Base-by-base conservation (phyloP, 805 yeast species). In the Cyberlindnera petersonii region DNA sequence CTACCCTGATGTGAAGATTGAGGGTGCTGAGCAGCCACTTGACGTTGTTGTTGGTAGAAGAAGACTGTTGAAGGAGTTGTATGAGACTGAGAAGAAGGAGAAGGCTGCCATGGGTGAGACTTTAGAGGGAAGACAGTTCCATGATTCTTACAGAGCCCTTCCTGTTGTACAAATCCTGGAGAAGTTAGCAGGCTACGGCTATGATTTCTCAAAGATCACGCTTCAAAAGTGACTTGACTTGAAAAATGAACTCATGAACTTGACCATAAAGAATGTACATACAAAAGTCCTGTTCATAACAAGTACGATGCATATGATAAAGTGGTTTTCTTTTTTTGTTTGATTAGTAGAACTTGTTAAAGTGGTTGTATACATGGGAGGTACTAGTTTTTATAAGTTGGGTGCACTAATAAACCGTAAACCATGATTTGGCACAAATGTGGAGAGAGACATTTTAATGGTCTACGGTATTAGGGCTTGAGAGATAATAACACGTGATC, bases 41-140 rank as follows among this genome's bases (percentile, higher is more conserved):
- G 66, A 73, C 39, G 57, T 87, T 37, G 67, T 65, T 4, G 79
- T 74, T 29, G 91, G 93, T 31, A 79, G 79, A 61, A 74, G 84
- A 57, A 75, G 69, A 53, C 65, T 87, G 35, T 59, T 85, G 42
- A 65, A 70, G 42, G 64, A 60, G 33, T 65, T 84, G 49, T 81
- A 66, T 55, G 75, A 77, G 9, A 64, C 64, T 26, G 82, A 70
- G 39, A 65, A 65, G 52, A 51, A 65, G 37, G 71, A 69, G 42
- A 52, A 56, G 18, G 55, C 64, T 34, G 68, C 72, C 6, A 59
- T 65, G 44, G 74, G 73, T 42, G 70, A 68, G 35, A 60, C 59
- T 1, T 46, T 79, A 9, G 60, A 66, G 13, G 74, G 71, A 57
- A 70, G 65, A 33, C 59, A 67, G 34, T 83, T 81, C 72, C 53